Conservation (phyloP, 495 filamentous ascomycete species). For the Aspergillus incahuasiensis region DNA sequence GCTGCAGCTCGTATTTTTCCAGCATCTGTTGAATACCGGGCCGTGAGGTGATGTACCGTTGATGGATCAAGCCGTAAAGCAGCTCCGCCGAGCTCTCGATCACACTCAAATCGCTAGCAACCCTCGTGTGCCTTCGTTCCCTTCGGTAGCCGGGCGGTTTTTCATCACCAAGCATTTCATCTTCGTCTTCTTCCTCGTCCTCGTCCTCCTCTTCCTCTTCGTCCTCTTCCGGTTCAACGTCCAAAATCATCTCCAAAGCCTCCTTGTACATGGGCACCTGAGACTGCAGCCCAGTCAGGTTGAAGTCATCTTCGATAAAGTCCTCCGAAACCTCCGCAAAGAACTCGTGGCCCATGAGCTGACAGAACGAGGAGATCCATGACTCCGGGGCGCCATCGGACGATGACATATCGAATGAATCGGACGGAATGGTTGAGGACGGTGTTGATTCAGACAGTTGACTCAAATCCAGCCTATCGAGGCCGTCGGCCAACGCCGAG, state of each 20-base stretch:
- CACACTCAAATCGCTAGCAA: constrained; percentile 85
- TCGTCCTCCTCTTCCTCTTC: constrained; percentile 75
- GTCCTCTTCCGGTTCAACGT: constrained; percentile 93
- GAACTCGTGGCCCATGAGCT: constrained; percentile 92
- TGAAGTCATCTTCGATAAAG: constrained; percentile 99
- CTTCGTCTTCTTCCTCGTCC: constrained; percentile 77
- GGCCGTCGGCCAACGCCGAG: constrained; percentile 50
- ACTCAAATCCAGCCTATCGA: constrained; percentile 49
- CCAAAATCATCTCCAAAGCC: constrained; percentile 93
- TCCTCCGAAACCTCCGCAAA: constrained; percentile 98
- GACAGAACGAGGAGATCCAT: constrained; percentile 97
- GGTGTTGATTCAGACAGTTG: constrained; percentile 47
- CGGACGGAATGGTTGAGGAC: constrained; percentile 40
- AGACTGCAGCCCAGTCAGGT: constrained; percentile 88
- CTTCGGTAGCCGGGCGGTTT: constrained; percentile 54
- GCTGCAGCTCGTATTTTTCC: constrained; percentile 93
- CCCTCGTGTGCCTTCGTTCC: constrained; percentile 76
- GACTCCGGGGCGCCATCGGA: constrained; percentile 85
- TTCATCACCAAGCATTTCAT: constrained; percentile 65
- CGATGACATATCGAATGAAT: constrained; percentile 55
- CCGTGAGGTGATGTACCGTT: constrained; percentile 96
- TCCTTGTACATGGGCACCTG: constrained; percentile 99
- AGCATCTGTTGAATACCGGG: constrained; percentile 98
- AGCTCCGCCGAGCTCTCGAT: constrained; percentile 97
- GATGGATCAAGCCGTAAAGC: constrained; percentile 96